These are phyloP conservation scores for Biscogniauxia sp. DNA, from an alignment of 2,329 filamentous ascomycete species.

Conservation along the genomic window DNA sequence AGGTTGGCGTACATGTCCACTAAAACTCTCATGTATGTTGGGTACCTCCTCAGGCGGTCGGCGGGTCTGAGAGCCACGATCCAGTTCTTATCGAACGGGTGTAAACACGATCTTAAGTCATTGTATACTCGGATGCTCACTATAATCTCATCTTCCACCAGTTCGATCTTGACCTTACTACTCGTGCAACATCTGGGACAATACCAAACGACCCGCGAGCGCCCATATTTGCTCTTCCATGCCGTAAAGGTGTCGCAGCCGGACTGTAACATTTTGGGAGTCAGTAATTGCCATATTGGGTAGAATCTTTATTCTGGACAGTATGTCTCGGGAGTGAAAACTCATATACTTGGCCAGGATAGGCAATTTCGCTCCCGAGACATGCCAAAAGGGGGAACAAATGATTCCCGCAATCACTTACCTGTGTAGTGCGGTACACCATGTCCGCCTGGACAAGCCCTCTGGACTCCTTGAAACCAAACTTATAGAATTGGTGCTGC, in stretches of 20 bases:
- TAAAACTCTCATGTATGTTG: background rate
- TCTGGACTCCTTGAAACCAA: constrained; percentile 8
- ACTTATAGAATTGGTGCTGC: constrained; percentile 7
- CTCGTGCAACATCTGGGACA: constrained; percentile 11
- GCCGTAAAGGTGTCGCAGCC: background rate
- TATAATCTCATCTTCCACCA: constrained; percentile 13
- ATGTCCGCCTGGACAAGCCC: constrained; percentile 11
- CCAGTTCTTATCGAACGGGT: constrained; percentile 14
- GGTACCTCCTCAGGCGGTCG: too few species aligned
- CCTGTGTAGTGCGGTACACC: constrained; percentile 4
- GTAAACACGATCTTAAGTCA: constrained; percentile 8
- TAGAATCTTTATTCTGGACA: too few species aligned
- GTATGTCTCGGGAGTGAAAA: too few species aligned
- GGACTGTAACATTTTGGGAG: too few species aligned
- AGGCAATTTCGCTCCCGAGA: too few species aligned
- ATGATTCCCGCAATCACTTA: too few species aligned
- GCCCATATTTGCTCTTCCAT: constrained; percentile 11
- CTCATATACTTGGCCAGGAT: too few species aligned
- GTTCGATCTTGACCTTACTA: constrained; percentile 6
- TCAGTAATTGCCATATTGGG: too few species aligned
- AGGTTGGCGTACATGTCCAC: background rate
- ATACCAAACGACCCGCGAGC: constrained; percentile 1
- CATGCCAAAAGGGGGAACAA: too few species aligned
- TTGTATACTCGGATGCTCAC: constrained; percentile 12
- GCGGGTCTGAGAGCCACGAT: constrained; percentile 10